These are phyloP conservation scores for Pythium aphanidermatum DNA, from an alignment of 352 stramenopile genomes.

Conservation along the genomic window DNA sequence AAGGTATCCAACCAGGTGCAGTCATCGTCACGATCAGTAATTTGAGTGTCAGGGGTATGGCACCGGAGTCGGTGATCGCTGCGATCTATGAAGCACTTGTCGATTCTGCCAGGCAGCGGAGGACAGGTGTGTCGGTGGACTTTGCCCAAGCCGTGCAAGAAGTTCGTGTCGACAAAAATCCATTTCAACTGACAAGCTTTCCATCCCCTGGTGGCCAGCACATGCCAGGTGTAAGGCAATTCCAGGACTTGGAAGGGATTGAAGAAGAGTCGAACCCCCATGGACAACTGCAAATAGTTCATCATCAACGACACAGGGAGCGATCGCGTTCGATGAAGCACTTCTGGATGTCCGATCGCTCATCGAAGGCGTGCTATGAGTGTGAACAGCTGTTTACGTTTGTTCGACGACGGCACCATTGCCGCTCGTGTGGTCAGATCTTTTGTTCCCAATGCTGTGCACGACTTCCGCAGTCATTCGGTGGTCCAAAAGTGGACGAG, in stretches of 20 bases:
- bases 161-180: constrained; percentile 62
- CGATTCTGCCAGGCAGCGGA: not conserved
- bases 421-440: constrained; percentile 80
- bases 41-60: constrained; percentile 38
- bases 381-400: constrained; percentile 84
- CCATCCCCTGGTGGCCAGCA: constrained; percentile 61
- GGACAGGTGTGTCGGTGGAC: constrained; percentile 42
- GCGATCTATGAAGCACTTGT: constrained; percentile 27
- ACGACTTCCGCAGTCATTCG: constrained; percentile 72
- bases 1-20: constrained; percentile 43
- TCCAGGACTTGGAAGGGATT: constrained; percentile 22
- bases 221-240: constrained; percentile 55
- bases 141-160: constrained; percentile 60
- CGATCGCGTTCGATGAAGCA: constrained; percentile 73
- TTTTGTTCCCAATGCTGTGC: constrained; percentile 82
- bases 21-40: constrained; percentile 58
- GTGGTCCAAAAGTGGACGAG: constrained; percentile 66
- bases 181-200: constrained; percentile 64
- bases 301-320: constrained; percentile 32
- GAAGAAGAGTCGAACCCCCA: constrained; percentile 12
- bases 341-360: constrained; percentile 89
- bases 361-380: constrained; percentile 75
- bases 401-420: constrained; percentile 72
- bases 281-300: no score
- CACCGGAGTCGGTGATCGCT: constrained; percentile 40